A percentile compares a stretch with the other conserved stretches of the same genome.
Conservation (phyloP, 345 rosid genomes). For the Salix viminalis region DNA sequence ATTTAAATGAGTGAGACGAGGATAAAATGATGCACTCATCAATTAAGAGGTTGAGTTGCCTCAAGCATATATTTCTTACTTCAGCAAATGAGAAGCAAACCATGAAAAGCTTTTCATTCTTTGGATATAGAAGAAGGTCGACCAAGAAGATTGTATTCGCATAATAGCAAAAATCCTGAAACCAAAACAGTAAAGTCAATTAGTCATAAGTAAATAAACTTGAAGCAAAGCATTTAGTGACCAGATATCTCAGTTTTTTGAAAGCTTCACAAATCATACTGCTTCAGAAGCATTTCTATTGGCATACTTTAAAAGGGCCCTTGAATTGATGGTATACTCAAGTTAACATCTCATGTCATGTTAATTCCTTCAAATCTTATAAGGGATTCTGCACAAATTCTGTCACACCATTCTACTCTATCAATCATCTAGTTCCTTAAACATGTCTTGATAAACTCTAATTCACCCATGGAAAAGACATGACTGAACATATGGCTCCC, state of each 20-base stretch:
- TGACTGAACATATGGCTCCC: not conserved
- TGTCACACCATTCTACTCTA: not conserved
- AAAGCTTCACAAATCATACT: not conserved
- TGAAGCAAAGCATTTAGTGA: not conserved
- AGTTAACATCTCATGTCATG: not conserved
- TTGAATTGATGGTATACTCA: not conserved
- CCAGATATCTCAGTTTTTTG: not conserved
- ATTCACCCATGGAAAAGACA: not conserved
- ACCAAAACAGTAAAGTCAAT: slow-evolving; percentile 4
- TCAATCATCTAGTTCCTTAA: not conserved
- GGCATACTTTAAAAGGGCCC: not conserved
- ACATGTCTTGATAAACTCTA: not conserved
- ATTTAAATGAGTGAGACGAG: slow-evolving; percentile 13
- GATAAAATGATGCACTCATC: slow-evolving; percentile 8
- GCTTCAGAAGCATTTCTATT: not conserved
- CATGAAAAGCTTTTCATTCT: slow-evolving; percentile 87
- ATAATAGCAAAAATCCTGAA: slow-evolving; percentile 93
- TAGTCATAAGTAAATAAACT: not conserved
- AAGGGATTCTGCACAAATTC: not conserved
- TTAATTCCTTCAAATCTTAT: not conserved
- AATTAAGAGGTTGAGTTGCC: not conserved
- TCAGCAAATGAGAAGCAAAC: slow-evolving; percentile 97
- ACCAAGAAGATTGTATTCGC: slow-evolving; percentile 94
- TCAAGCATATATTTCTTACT: slow-evolving; percentile 39
- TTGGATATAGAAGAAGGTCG: slow-evolving; percentile 74